Evolutionary conservation across 2,329 filamentous ascomycete species (phyloP), one percentile per base, ranked within the genome.

Genomic region (Pseudogymnoascus sp.): DNA sequence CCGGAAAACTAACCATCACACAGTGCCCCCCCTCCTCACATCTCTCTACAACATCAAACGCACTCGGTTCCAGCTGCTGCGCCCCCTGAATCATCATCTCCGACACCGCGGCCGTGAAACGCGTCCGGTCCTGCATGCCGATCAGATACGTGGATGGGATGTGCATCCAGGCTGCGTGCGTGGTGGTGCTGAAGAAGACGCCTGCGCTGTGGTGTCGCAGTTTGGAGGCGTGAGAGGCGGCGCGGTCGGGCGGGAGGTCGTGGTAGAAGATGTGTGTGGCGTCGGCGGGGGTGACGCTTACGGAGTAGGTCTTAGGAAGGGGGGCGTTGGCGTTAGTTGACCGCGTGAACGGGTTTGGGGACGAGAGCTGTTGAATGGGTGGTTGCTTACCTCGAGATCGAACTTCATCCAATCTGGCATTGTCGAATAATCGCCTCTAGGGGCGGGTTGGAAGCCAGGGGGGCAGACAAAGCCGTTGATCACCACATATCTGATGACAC

Each of bases 41-140:
- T 35, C 60, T 61, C 58, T 67, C 66, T 13, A 67, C 63, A 30
- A 39, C 60, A 57, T 67, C 66, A 19, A 67, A 63, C 41, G 62
- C 63, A 37, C 64, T 64, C 8, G 52, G 34, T 38, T 57, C 63
- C n/a, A 64, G 62, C 28, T 62, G 58, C 38, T 61, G 59, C 5
- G 66, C 64, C n/a, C 60, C 62, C 38, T 61, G 58, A 15, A 67
- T 19, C 45, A 67, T 67, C 52, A 66, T 59, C 39, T 65, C 65
- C 41, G 33, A 45, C 19, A 23, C 9, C 30, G n/a, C 45, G 6
- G 45, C 23, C 23, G 45, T 18, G 45, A 52, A 52, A 2, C 26
- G n/a, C 23, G 45, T 18, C n/a, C 18, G 28, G 34, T 61, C 59
- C 3, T 45, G 19, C 28, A 33, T 15, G 30, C 59, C 12, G 3